These are phyloP conservation scores for Colletotrichum sp. DNA, from an alignment of 2,329 filamentous ascomycete genomes.

Conservation along the genomic window DNA sequence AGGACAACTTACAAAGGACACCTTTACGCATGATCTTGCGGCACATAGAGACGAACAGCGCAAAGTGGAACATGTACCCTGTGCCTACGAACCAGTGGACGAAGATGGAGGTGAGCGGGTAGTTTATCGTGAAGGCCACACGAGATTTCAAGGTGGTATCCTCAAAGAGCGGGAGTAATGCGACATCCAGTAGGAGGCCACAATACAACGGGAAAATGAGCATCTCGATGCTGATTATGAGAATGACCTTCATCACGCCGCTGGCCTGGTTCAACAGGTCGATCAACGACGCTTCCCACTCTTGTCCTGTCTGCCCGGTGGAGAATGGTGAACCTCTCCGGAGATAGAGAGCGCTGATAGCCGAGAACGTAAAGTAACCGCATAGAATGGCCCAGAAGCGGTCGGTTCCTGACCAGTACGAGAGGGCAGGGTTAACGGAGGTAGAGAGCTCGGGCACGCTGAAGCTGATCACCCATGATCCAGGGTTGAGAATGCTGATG, in stretches of 20 bases:
- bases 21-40: conserved; percentile 95
- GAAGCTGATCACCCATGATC: conserved; percentile 64
- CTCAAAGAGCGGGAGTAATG: conserved; percentile 88
- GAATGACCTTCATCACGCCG: conserved; percentile 94
- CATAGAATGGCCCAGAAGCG: conserved; percentile 75
- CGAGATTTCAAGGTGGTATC: conserved; percentile 79
- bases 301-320: conserved; percentile 56
- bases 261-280: conserved; percentile 91
- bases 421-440: conserved; percentile 61
- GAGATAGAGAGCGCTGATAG: conserved; percentile 80
- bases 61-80: conserved; percentile 99
- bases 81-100: conserved; percentile 99
- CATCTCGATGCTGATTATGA: conserved; percentile 99
- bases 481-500: conserved; percentile 47
- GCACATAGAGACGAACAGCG: conserved; percentile 98
- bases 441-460: conserved; percentile 44
- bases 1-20: conserved; percentile 75
- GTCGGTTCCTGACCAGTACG: conserved; percentile 71
- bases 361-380: conserved; percentile 80
- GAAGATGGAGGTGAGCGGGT: conserved; percentile 89
- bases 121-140: conserved; percentile 76
- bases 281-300: conserved; percentile 78
- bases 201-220: conserved; percentile 96
- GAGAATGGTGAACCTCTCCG: conserved; percentile 75
- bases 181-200: conserved; percentile 86